A percentile compares a stretch with the other conserved stretches of the same genome.
Conservation (phyloP, 495 filamentous ascomycete species). For the Trichoderma gamsii region DNA sequence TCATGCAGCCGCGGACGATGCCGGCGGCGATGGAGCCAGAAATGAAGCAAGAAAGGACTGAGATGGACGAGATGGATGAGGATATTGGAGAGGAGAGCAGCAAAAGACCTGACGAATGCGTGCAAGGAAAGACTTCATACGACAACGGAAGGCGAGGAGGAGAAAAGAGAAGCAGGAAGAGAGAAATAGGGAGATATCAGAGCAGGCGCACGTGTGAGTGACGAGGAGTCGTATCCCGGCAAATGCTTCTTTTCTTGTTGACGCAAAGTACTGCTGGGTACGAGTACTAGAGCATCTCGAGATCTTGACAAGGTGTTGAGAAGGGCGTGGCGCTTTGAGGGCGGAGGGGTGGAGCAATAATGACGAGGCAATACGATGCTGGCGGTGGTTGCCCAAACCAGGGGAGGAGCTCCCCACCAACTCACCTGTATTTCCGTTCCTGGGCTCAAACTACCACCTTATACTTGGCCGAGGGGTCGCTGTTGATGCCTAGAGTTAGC, state of each 20-base stretch:
- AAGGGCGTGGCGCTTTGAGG: slow-evolving; percentile 1
- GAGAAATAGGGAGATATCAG: not conserved
- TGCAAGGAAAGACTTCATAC: too few relatives aligned
- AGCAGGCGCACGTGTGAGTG: slow-evolving; percentile 8
- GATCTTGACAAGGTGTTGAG: not conserved
- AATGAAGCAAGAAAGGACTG: not conserved
- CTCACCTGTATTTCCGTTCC: not conserved
- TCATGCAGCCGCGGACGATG: not conserved
- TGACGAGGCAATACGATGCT: not conserved
- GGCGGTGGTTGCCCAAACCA: not conserved
- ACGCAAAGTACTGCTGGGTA: not conserved
- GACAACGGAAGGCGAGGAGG: not conserved
- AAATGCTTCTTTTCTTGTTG: not conserved
- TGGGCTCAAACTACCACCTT: not conserved
- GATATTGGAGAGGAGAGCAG: not conserved
- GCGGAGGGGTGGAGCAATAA: slow-evolving; percentile 8
- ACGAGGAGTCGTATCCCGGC: not conserved
- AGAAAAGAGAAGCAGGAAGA: not conserved
- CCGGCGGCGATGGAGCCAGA: not conserved
- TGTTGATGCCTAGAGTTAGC: not conserved
- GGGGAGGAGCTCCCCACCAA: slow-evolving; percentile 6
- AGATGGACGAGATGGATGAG: not conserved
- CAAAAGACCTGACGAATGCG: not conserved
- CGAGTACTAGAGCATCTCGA: slow-evolving; percentile 1
- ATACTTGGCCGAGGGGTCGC: not conserved